Percentiles rank a stretch among this genome's conserved stretches.
phyloP scores from a whole-genome alignment of 768 basidiomycete species.

The Paxillus involutus region DNA sequence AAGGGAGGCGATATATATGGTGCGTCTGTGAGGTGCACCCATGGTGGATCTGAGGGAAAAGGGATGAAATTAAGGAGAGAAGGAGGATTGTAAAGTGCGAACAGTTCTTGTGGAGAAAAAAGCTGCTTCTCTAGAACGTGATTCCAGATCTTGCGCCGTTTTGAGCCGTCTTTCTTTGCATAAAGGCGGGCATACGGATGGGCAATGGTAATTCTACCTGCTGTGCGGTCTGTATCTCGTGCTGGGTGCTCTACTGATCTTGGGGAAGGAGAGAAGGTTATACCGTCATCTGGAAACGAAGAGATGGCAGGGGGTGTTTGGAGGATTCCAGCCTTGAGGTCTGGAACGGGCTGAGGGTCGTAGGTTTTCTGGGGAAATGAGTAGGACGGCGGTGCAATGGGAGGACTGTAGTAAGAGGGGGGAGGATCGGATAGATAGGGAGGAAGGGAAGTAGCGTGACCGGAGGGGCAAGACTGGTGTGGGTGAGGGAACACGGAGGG shows the following conservation, averaged over 20 bases:
- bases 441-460: neutral
- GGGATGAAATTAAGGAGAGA: neutral
- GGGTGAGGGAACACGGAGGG: conserved; percentile 5
- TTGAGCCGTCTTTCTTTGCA: conserved; percentile 60
- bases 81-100: conserved; percentile 19
- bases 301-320: conserved; percentile 3
- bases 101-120: conserved; percentile 69
- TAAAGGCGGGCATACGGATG: conserved; percentile 73
- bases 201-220: conserved; percentile 37
- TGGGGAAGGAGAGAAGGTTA: conserved; percentile 11
- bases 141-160: conserved; percentile 76
- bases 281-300: conserved; percentile 23
- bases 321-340: conserved; percentile 1
- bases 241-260: conserved; percentile 12
- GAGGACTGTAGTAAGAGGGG: conserved; percentile 9
- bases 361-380: neutral
- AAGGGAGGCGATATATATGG: conserved; percentile 69
- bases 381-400: neutral
- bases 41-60: conserved; percentile 50
- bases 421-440: conserved; percentile 11
- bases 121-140: conserved; percentile 73
- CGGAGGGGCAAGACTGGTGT: neutral
- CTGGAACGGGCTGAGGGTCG: neutral
- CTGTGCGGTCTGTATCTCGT: conserved; percentile 17
- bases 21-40: conserved; percentile 66